phyloP scores from a whole-genome alignment of 2,329 filamentous ascomycete species.

The Ophiosphaerella narmari region DNA sequence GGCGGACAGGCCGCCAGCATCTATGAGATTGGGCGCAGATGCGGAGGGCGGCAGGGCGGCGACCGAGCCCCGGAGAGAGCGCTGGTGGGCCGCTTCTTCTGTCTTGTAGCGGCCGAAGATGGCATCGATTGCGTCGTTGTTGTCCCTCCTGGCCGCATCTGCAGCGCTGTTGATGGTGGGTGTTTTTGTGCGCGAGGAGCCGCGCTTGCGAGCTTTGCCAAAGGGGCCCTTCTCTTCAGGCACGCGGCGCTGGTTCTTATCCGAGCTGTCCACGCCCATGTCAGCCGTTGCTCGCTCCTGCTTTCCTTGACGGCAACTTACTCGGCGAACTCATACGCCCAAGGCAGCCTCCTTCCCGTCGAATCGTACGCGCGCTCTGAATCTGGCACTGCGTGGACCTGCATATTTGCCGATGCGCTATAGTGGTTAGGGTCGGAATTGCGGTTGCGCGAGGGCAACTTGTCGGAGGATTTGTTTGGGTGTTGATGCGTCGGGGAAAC shows the following conservation, averaged over 20 bases:
- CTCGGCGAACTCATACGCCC: slow-evolving; percentile 67
- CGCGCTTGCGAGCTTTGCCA: slow-evolving; percentile 56
- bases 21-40: slow-evolving; percentile 39
- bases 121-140: slow-evolving; percentile 52
- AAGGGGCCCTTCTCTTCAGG: slow-evolving; percentile 67
- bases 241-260: slow-evolving; percentile 57
- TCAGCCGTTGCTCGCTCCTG: slow-evolving; percentile 11
- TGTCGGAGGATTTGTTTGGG: slow-evolving; percentile 34
- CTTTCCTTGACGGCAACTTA: slow-evolving; percentile 44
- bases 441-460: slow-evolving; percentile 6
- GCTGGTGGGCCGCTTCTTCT: slow-evolving; percentile 31
- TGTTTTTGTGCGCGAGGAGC: slow-evolving; percentile 58
- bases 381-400: slow-evolving; percentile 68
- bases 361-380: slow-evolving; percentile 65
- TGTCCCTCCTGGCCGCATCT: slow-evolving; percentile 54
- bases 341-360: slow-evolving; percentile 64
- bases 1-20: slow-evolving; percentile 29
- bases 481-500: slow-evolving; percentile 27
- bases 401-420: slow-evolving; percentile 52
- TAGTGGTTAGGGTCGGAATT: slow-evolving; percentile 8
- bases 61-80: slow-evolving; percentile 27
- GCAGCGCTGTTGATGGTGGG: slow-evolving; percentile 64
- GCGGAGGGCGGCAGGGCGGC: slow-evolving; percentile 34
- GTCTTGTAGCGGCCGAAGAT: slow-evolving; percentile 49
- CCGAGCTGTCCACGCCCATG: slow-evolving; percentile 28